Evolutionary conservation across 139 green algal species (phyloP).

Genomic region (Choricystis sp.): DNA sequence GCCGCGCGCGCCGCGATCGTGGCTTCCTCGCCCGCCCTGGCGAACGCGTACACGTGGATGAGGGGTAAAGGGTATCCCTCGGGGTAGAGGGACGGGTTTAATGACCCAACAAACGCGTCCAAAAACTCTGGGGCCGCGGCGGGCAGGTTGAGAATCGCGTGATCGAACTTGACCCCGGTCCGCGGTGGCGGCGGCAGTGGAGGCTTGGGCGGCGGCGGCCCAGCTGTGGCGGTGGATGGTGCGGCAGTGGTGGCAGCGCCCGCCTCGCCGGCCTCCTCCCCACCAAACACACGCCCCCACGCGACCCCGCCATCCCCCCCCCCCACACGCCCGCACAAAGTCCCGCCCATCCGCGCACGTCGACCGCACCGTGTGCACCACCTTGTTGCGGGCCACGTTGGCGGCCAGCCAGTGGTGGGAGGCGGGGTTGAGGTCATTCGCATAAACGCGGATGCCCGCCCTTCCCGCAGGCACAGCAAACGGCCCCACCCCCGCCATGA

Average conservation of each 20-base stretch:
- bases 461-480: constrained; percentile 86
- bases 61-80: constrained; percentile 39
- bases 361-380: constrained; percentile 22
- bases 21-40: background rate
- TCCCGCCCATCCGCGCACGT: constrained; percentile 61
- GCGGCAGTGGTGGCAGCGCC: background rate
- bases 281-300: no score
- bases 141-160: constrained; percentile 88
- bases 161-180: constrained; percentile 27
- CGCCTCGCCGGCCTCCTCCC: constrained; percentile 1
- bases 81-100: constrained; percentile 14
- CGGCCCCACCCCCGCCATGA: constrained; percentile 87
- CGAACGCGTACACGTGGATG: constrained; percentile 89
- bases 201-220: background rate
- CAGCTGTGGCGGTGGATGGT: no score
- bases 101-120: constrained; percentile 58
- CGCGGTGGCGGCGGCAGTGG: no score
- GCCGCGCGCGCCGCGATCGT: background rate
- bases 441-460: constrained; percentile 65
- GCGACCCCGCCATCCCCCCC: no score
- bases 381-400: constrained; percentile 67
- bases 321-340: constrained; percentile 21
- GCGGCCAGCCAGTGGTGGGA: constrained; percentile 48
- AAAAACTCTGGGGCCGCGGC: constrained; percentile 76
- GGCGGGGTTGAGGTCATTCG: constrained; percentile 93